Conservation (phyloP, 345 rosid genomes). For the Orychophragmus violaceus region DNA sequence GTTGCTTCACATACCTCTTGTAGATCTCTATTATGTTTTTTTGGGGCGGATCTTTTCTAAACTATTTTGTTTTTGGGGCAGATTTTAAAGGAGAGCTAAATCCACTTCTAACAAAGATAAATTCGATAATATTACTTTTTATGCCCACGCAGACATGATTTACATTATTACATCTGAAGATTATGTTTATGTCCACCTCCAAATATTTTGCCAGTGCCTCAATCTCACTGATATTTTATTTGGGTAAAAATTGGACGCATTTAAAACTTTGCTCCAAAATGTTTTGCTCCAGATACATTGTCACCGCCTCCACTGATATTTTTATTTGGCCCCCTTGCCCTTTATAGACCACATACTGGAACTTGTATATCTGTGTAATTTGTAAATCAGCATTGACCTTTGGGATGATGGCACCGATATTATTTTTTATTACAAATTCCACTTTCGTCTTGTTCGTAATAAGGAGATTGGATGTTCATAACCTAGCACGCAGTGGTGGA, state of each 20-base stretch:
- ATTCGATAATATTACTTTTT: no score
- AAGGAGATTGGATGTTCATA: not conserved
- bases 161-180: not conserved
- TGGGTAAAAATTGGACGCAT: not conserved
- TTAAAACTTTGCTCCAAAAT: not conserved
- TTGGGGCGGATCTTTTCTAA: no score
- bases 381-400: not conserved
- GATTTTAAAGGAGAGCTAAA: no score
- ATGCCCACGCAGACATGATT: not conserved
- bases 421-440: not conserved
- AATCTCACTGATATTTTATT: not conserved
- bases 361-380: not conserved
- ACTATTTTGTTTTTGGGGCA: no score
- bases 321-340: not conserved
- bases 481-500: not conserved
- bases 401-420: not conserved
- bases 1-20: no score
- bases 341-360: not conserved
- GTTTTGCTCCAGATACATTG: not conserved
- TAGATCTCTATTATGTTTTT: no score
- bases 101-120: no score
- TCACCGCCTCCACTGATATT: not conserved
- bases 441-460: conserved; percentile 3
- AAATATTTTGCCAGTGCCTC: not conserved
- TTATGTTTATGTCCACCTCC: no score